Evolutionary conservation across 352 stramenopile species (phyloP).

Genomic region (Blastocystis sp.): DNA sequence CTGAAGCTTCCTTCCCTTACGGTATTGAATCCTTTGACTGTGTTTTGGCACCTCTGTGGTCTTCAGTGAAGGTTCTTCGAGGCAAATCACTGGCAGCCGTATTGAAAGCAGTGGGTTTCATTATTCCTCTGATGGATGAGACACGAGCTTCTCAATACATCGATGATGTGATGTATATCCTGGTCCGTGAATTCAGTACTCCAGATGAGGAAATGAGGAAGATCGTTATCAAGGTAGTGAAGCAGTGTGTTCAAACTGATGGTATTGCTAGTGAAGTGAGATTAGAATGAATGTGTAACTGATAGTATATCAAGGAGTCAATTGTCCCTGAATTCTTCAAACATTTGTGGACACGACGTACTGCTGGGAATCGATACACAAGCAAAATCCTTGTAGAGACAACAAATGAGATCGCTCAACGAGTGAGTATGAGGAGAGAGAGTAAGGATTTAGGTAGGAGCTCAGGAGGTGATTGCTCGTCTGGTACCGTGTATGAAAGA

Average conservation of each 20-base stretch:
- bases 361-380: conserved; percentile 92
- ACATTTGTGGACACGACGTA: conserved; percentile 96
- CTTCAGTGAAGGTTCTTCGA: conserved; percentile 90
- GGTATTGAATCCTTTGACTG: conserved; percentile 98
- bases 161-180: conserved; percentile 93
- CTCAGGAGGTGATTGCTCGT: conserved; percentile 88
- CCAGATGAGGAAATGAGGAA: conserved; percentile 99
- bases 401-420: conserved; percentile 85
- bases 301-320: conserved; percentile 87
- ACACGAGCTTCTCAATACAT: conserved; percentile 99
- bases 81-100: conserved; percentile 94
- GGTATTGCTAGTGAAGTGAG: conserved; percentile 72
- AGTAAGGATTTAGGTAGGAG: conserved; percentile 77
- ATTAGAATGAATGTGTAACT: conserved; percentile 53
- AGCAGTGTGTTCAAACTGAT: conserved; percentile 93
- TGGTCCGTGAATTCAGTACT: conserved; percentile 91
- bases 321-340: conserved; percentile 96
- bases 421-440: neutral
- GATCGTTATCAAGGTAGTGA: conserved; percentile 87
- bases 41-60: conserved; percentile 90
- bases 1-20: conserved; percentile 93
- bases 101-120: conserved; percentile 95
- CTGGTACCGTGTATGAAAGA: conserved; percentile 98
- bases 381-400: conserved; percentile 96
- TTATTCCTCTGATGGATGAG: conserved; percentile 98